Percentiles rank a stretch among this genome's conserved stretches.
Evolutionary conservation across 2,329 filamentous ascomycete species (phyloP).

Genomic region (Aspergillus sp.): DNA sequence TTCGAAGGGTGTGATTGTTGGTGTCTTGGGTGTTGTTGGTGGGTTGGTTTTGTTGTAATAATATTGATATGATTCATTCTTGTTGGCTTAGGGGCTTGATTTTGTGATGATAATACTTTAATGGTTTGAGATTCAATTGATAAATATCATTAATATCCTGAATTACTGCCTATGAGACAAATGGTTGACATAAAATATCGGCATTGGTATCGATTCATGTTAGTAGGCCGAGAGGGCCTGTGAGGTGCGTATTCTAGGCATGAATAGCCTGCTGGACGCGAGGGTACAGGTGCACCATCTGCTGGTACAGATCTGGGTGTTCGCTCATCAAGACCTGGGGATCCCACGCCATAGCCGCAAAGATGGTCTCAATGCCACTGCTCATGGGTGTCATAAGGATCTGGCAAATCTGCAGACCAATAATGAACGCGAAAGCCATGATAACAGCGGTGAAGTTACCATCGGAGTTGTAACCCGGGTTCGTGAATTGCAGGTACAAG

Average conservation of each 20-base stretch:
- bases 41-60: neutral
- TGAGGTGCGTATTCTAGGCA: conserved; percentile 29
- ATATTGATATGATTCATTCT: neutral
- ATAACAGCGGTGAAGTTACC: conserved; percentile 70
- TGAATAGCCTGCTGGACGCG: conserved; percentile 77
- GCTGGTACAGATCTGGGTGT: conserved; percentile 76
- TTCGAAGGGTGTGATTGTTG: neutral
- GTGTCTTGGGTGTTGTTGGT: neutral
- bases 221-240: neutral
- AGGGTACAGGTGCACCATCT: conserved; percentile 80
- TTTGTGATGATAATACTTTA: neutral
- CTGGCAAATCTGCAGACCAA: conserved; percentile 85
- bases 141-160: neutral
- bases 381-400: conserved; percentile 85
- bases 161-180: neutral
- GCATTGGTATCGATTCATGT: neutral
- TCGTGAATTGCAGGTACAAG: conserved; percentile 79
- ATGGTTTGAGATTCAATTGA: neutral
- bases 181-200: neutral
- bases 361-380: conserved; percentile 88
- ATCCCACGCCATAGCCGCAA: conserved; percentile 72
- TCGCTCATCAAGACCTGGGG: conserved; percentile 71
- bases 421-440: conserved; percentile 82
- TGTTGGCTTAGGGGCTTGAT: neutral
- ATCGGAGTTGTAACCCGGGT: conserved; percentile 74